A percentile compares a stretch with the other conserved stretches of the same genome.
phyloP scores from a whole-genome alignment of 2,329 filamentous ascomycete species.

The Pseudocercospora eumusae region DNA sequence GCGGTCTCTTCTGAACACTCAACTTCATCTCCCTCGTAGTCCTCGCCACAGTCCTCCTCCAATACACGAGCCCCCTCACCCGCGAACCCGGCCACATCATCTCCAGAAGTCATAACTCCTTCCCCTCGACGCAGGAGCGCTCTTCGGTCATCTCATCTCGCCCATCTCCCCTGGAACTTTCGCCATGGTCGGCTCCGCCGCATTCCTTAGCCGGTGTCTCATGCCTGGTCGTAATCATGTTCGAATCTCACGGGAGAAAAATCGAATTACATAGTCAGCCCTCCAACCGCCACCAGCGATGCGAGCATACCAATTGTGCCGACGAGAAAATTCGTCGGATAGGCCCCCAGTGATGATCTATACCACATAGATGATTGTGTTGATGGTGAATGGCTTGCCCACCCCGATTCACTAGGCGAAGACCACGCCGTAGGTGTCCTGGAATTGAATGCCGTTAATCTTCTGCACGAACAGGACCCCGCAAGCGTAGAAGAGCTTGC shows the following conservation, averaged over 20 bases:
- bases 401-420: too few relatives aligned
- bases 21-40: constrained; percentile 59
- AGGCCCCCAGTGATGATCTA: constrained; percentile 30
- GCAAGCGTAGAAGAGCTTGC: constrained; percentile 50
- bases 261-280: constrained; percentile 57
- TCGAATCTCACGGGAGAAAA: constrained; percentile 61
- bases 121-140: constrained; percentile 58
- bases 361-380: constrained; percentile 30
- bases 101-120: constrained; percentile 63
- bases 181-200: constrained; percentile 61
- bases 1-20: constrained; percentile 59
- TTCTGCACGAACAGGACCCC: constrained; percentile 52
- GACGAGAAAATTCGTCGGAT: constrained; percentile 27
- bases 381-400: too few relatives aligned
- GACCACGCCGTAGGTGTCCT: too few relatives aligned
- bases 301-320: constrained; percentile 28
- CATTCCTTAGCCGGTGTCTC: constrained; percentile 60
- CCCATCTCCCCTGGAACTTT: constrained; percentile 60
- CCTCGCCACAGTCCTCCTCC: constrained; percentile 55
- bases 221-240: constrained; percentile 62
- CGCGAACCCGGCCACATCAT: constrained; percentile 58
- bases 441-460: too few relatives aligned
- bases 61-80: constrained; percentile 59
- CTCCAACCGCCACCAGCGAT: constrained; percentile 27
- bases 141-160: constrained; percentile 57